These are phyloP conservation scores for Rhododendron mucronatum DNA, from an alignment of 148 eudicot genomes.

Conservation along the genomic window DNA sequence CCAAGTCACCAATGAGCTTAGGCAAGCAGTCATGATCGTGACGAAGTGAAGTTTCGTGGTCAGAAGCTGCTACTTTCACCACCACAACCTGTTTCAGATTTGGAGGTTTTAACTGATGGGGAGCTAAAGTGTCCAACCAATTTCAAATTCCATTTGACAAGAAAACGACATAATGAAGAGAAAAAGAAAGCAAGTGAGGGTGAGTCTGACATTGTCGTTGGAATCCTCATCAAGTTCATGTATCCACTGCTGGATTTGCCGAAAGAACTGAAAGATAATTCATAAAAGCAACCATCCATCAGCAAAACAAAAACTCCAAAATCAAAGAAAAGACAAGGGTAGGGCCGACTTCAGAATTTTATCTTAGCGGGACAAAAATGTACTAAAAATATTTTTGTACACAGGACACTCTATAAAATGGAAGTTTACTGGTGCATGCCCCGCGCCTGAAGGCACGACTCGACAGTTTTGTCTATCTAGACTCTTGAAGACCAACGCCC, in stretches of 20 bases:
- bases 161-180: not conserved
- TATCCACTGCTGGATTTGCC: constrained; percentile 50
- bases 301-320: not conserved
- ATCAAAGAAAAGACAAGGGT: not conserved
- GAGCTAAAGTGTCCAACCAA: not conserved
- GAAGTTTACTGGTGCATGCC: no score
- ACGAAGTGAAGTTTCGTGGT: constrained; percentile 12
- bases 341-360: no score
- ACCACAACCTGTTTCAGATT: constrained; percentile 21
- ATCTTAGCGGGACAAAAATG: not conserved
- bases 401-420: no score
- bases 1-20: constrained; percentile 45
- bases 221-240: constrained; percentile 31
- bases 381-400: no score
- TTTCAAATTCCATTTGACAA: not conserved
- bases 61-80: constrained; percentile 4
- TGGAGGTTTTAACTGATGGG: not conserved
- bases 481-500: no score
- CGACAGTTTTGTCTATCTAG: no score
- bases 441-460: no score
- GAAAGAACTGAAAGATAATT: constrained; percentile 36
- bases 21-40: constrained; percentile 39
- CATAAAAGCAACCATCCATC: not conserved
- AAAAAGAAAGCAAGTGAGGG: not conserved
- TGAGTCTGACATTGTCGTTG: constrained; percentile 24